These are phyloP conservation scores for Mikania micrantha DNA, from an alignment of 129 eudicot genomes.

Conservation along the genomic window DNA sequence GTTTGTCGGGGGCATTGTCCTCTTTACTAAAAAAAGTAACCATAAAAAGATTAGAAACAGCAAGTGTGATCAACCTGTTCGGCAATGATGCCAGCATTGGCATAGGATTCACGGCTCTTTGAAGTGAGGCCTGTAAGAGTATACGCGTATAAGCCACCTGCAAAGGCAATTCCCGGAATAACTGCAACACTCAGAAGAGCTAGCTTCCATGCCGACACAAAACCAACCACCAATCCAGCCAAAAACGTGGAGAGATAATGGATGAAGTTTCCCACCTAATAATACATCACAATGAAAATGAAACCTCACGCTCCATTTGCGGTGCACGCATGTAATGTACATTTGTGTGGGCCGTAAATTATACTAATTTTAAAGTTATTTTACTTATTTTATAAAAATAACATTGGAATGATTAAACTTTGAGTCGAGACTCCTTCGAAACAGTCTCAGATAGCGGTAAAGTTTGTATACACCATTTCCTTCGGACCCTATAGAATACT, in stretches of 20 bases:
- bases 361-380: too few relatives aligned
- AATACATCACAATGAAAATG: neutral
- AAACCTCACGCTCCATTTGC: too few relatives aligned
- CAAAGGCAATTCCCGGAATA: conserved; percentile 98
- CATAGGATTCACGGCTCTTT: conserved; percentile 93
- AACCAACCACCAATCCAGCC: conserved; percentile 99
- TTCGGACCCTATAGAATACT: too few relatives aligned
- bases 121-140: conserved; percentile 97
- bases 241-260: conserved; percentile 92
- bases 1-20: neutral
- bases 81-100: conserved; percentile 92
- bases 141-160: conserved; percentile 90
- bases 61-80: conserved; percentile 64
- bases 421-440: too few relatives aligned
- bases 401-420: too few relatives aligned
- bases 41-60: neutral
- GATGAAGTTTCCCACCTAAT: conserved; percentile 93
- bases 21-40: neutral
- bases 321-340: too few relatives aligned
- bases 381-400: too few relatives aligned
- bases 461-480: too few relatives aligned
- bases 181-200: conserved; percentile 95
- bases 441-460: too few relatives aligned
- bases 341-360: too few relatives aligned
- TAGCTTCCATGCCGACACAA: conserved; percentile 95